A percentile compares a stretch with the other conserved stretches of the same genome.
Evolutionary conservation across 257 asterid genomes (phyloP).

Genomic region (Gentiana macrophylla): DNA sequence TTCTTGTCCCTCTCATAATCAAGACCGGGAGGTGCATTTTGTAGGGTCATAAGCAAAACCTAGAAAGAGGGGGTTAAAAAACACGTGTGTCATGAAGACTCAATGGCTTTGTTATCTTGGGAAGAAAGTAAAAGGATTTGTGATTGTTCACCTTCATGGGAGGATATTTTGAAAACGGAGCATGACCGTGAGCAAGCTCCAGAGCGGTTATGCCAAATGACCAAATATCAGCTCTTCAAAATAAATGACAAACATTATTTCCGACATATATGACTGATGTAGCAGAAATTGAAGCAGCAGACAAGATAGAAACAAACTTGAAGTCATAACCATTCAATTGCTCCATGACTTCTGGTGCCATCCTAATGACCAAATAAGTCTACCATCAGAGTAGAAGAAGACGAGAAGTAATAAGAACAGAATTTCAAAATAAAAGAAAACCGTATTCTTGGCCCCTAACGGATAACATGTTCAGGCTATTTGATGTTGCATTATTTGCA

Average conservation of each 20-base stretch:
- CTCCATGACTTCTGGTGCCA: slow-evolving; percentile 99
- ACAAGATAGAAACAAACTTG: slow-evolving; percentile 51
- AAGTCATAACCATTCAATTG: slow-evolving; percentile 91
- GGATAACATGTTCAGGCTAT: background rate
- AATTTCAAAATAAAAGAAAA: slow-evolving; percentile 1
- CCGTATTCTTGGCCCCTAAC: background rate
- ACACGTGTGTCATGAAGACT: slow-evolving; percentile 3
- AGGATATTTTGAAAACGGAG: slow-evolving; percentile 98
- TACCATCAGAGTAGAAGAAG: slow-evolving; percentile 3
- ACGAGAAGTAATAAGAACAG: background rate
- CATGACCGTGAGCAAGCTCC: slow-evolving; percentile 99
- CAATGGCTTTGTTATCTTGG: slow-evolving; percentile 4
- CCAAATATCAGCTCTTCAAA: slow-evolving; percentile 93
- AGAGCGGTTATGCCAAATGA: slow-evolving; percentile 98
- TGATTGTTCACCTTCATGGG: slow-evolving; percentile 76
- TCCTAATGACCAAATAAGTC: slow-evolving; percentile 43
- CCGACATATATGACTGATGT: background rate
- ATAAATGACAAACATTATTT: slow-evolving; percentile 1
- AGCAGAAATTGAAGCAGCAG: slow-evolving; percentile 6
- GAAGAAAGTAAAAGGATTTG: slow-evolving; percentile 6
- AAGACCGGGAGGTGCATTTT: slow-evolving; percentile 99
- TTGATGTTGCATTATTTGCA: background rate
- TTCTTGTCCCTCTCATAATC: slow-evolving; percentile 93
- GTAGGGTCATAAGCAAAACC: slow-evolving; percentile 98
- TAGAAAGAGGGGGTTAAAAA: slow-evolving; percentile 13